Base-by-base conservation (phyloP, 441 rosid genomes). In the Theobroma grandiflorum region DNA sequence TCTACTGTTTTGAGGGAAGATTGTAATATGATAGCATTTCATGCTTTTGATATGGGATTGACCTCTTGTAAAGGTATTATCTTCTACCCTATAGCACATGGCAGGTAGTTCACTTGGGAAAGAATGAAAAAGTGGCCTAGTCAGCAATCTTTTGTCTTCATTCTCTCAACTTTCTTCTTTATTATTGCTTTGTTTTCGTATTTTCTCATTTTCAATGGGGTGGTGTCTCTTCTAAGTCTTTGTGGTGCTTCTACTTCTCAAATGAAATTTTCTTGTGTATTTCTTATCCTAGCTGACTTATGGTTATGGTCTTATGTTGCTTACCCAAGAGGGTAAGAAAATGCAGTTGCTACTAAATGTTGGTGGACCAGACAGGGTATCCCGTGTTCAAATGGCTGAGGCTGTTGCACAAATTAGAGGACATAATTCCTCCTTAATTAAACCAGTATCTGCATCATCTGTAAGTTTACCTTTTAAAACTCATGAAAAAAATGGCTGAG, bases 301-400 rank as follows among this genome's bases (percentile, higher is more conserved):
- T 47, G 31, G 45, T 47, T 37, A 0, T 72, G 26, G 82, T 67
- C 49, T 68, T 55, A n/a, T 79, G 63, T 53, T 66, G 75, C 72
- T 84, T 84, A 52, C 59, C 57, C 68, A 78, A 94, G 98, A 88
- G 79, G 87, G 83, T 72, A 87, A 91, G 88, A 82, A 79, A 82
- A 88, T 91, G 96, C 89, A 85, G 77, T 74, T 91, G 57, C 84
- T 96, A 42, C 80, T 96, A 68, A 96, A 96, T 80, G 88, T 91
- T 78, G 97, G 97, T 75, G 98, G 97, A 79, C 95, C 92, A 0
- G 91, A 96, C 70, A 89, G 97, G 78, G 88, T 93, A 18, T 96
- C 98, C 62, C 95, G 97, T 65, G 91, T 89, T 88, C 90, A 94
- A 82, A 96, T 96, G 95, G 99, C 99, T 0, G 89, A 96, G 85